Conservation (phyloP, 177 flowering plant species). For the Vitis hybrid region DNA sequence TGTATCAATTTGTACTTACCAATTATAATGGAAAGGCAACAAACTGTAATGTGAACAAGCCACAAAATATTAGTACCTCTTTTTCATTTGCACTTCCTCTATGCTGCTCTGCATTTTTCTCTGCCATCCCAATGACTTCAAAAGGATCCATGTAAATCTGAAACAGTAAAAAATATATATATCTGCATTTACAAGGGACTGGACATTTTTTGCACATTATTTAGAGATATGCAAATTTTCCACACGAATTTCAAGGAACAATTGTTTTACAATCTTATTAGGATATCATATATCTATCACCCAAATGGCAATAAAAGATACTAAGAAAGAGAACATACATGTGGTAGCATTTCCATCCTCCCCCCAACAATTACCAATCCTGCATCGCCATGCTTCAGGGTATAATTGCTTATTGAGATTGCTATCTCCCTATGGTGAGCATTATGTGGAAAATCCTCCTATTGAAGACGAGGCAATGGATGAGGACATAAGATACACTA, state of each 20-base stretch:
- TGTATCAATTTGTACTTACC: background rate
- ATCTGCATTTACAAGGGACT: no score
- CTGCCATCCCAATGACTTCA: slow-evolving; percentile 71
- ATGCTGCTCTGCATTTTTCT: slow-evolving; percentile 70
- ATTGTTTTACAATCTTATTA: no score
- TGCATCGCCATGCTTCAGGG: slow-evolving; percentile 86
- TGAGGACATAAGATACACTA: background rate
- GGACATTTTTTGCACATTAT: no score
- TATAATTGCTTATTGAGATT: slow-evolving; percentile 86
- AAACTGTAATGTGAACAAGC: background rate
- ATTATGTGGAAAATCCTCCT: slow-evolving; percentile 43
- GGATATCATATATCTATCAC: background rate
- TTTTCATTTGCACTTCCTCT: slow-evolving; percentile 90
- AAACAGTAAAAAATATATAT: background rate
- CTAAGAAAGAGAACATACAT: slow-evolving; percentile 53
- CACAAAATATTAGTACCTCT: slow-evolving; percentile 47
- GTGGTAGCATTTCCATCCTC: slow-evolving; percentile 94
- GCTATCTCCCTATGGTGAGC: slow-evolving; percentile 72
- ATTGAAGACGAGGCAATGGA: slow-evolving; percentile 17
- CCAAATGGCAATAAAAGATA: background rate
- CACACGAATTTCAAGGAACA: background rate
- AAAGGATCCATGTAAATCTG: slow-evolving; percentile 88
- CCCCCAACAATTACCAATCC: slow-evolving; percentile 94
- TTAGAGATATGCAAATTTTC: background rate
- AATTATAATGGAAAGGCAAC: background rate